Evolutionary conservation across 257 asterid genomes (phyloP), one percentile per base, ranked within the genome.

Genomic region (Solanum habrochaites): DNA sequence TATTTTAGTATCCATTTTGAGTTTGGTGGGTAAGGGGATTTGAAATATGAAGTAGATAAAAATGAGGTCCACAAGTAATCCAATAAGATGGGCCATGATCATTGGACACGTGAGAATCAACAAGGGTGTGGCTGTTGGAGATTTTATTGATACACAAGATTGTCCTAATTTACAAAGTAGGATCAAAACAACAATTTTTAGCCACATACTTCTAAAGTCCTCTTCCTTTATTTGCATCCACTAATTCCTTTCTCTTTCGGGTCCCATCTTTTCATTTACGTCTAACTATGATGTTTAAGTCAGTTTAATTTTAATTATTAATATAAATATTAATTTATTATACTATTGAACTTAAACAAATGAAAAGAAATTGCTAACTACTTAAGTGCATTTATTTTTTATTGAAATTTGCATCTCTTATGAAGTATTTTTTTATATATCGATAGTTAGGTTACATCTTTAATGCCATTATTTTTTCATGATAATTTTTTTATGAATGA

Each of bases 191-290:
- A 32, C 69, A 70, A 89, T 89, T 87, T 82, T 16, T 14, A 87
- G 90, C 95, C 97, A 92, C 94, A 90, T 39, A 74, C 85, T 86
- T 73, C 87, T 39, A 87, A 85, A 60, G 20, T 71, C 83, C 82
- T 39, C 43, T 69, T 11, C 47, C n/a, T 2, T 14, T 75, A 5
- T 89, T 87, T 86, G 90, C 87, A 83, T 52, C 96, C 97, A 89
- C 90, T 83, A 87, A 84, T 73, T 88, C 31, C 80, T n/a, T n/a
- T 73, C 11, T 62, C 45, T 52, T 62, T 56, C 25, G 14, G 29
- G n/a, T 15, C 86, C 89, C 86, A 15, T 8, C 6, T 8, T 32
- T 29, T 16, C 0, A 15, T 16, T 16, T 15, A 6, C 9, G 3
- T 16, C 15, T 16, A 6, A 60, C 9, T 9, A 9, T 52, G 10